Evolutionary conservation across 306 rosid species (phyloP).

Genomic region (Prunus mira): DNA sequence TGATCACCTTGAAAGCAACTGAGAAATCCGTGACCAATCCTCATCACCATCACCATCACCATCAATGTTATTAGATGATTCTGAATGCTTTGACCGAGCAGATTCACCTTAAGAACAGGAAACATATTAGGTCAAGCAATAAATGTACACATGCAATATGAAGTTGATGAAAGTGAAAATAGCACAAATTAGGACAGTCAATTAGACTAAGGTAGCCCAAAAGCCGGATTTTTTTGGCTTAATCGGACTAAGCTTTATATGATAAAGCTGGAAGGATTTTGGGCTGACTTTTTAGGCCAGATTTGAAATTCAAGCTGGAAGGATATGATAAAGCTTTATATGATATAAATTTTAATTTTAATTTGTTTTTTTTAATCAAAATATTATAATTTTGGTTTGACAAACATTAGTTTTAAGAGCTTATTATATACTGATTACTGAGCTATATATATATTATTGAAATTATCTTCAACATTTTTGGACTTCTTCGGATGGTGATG

Average conservation of each 20-base stretch:
- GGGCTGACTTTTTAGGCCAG: no score
- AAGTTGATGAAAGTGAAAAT: not conserved
- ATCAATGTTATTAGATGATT: slow-evolving; percentile 38
- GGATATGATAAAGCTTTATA: no score
- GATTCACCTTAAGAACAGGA: slow-evolving; percentile 37
- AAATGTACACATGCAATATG: slow-evolving; percentile 10
- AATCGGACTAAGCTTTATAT: no score
- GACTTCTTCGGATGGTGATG: slow-evolving; percentile 10
- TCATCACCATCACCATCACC: slow-evolving; percentile 37
- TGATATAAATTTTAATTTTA: no score
- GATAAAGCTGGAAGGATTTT: no score
- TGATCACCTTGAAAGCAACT: slow-evolving; percentile 57
- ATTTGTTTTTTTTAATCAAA: no score
- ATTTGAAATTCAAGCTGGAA: no score
- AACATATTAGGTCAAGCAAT: not conserved
- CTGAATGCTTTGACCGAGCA: slow-evolving; percentile 34
- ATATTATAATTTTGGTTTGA: no score
- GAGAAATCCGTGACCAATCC: slow-evolving; percentile 69
- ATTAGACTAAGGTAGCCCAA: not conserved
- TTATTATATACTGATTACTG: no score
- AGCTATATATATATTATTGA: no score
- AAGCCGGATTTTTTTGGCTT: no score
- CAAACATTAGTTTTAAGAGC: no score
- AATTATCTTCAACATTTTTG: not conserved
- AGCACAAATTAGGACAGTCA: not conserved